These are phyloP conservation scores for Zopfia rhizophila DNA, from an alignment of 2,329 filamentous ascomycete genomes.

Conservation along the genomic window DNA sequence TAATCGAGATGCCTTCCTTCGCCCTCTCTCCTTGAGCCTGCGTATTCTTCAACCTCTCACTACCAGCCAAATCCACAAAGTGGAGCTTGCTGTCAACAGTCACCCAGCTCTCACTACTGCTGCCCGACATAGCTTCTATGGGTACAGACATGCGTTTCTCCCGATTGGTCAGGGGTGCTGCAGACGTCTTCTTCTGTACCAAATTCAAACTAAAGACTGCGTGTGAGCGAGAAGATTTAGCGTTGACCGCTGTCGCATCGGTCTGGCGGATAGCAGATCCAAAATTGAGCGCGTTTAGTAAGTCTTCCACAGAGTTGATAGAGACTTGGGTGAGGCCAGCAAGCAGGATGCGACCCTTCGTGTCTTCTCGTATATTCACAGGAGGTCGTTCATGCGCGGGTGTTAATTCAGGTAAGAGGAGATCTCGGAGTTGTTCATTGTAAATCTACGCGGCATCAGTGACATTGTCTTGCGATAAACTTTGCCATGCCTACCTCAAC, in stretches of 20 bases:
- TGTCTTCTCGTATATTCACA: constrained; percentile 94
- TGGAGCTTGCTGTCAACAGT: constrained; percentile 98
- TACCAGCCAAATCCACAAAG: constrained; percentile 97
- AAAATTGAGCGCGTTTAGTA: constrained; percentile 88
- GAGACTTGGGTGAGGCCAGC: constrained; percentile 89
- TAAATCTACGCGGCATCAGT: constrained; percentile 74
- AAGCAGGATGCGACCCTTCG: constrained; percentile 91
- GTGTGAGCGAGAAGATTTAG: constrained; percentile 96
- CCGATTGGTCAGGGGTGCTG: constrained; percentile 60
- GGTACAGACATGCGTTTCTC: constrained; percentile 92
- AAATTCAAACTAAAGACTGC: constrained; percentile 97
- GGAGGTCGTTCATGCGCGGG: constrained; percentile 75
- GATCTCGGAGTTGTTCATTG: constrained; percentile 93
- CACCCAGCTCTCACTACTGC: constrained; percentile 69
- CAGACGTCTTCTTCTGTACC: constrained; percentile 79
- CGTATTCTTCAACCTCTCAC: constrained; percentile 96
- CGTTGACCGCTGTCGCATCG: constrained; percentile 96
- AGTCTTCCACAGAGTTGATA: constrained; percentile 90
- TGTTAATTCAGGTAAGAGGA: constrained; percentile 81
- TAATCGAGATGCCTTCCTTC: constrained; percentile 97
- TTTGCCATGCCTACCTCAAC: constrained; percentile 66
- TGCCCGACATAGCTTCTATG: constrained; percentile 76
- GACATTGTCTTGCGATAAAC: background rate
- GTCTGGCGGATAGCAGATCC: constrained; percentile 96
- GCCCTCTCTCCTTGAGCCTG: constrained; percentile 94